A percentile compares a stretch with the other conserved stretches of the same genome.
phyloP scores from a whole-genome alignment of 768 basidiomycete genomes.

The Mycena chlorophos region DNA sequence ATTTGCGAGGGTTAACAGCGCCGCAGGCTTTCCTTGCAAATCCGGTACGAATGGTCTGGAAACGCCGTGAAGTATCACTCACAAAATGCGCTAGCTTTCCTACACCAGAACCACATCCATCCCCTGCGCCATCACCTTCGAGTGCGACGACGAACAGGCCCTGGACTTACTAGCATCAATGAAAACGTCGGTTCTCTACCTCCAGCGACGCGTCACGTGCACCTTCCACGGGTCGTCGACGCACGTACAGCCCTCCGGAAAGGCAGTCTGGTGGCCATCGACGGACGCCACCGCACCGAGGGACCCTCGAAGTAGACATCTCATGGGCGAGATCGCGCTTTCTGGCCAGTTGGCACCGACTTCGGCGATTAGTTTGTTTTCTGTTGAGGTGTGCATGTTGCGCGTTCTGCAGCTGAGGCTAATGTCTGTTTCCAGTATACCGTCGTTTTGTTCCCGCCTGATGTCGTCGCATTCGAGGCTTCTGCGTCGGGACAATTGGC shows the following conservation, averaged over 20 bases:
- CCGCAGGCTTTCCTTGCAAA: constrained; percentile 14
- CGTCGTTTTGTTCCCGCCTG: constrained; percentile 11
- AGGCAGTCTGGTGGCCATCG: constrained; percentile 17
- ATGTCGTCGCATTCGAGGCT: constrained; percentile 7
- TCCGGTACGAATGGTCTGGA: constrained; percentile 7
- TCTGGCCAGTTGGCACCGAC: constrained; percentile 12
- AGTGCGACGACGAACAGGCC: constrained; percentile 12
- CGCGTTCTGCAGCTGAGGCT: not conserved
- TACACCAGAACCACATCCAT: constrained; percentile 1
- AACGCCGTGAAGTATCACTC: not conserved
- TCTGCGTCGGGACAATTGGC: not conserved
- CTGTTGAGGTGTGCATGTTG: constrained; percentile 9
- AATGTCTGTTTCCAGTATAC: constrained; percentile 3
- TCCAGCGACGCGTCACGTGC: constrained; percentile 11
- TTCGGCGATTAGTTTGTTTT: constrained; percentile 1
- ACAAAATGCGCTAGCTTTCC: constrained; percentile 6
- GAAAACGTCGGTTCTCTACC: constrained; percentile 7
- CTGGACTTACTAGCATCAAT: constrained; percentile 14
- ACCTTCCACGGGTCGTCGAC: not conserved
- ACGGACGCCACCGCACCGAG: not conserved
- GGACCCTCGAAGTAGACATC: constrained; percentile 2
- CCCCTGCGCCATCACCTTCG: constrained; percentile 8
- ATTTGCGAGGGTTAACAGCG: not conserved
- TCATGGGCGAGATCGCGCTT: constrained; percentile 13
- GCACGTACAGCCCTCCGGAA: constrained; percentile 6